Base-by-base conservation (phyloP, 2,329 filamentous ascomycete species). In the Penicillium sp. region DNA sequence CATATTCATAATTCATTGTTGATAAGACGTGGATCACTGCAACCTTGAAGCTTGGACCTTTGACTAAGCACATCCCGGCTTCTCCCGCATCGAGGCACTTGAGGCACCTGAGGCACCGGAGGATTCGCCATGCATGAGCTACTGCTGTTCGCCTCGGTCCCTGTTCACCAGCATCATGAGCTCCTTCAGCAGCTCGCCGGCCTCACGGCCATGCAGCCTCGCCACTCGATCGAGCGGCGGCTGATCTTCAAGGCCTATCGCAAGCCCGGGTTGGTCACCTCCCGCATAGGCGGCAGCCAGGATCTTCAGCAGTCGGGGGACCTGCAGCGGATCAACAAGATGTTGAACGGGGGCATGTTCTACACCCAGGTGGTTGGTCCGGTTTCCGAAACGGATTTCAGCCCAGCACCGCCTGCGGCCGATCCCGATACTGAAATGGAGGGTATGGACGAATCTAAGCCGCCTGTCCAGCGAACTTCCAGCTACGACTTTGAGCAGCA, bases 151-250 rank as follows among this genome's bases (percentile, higher is more conserved):
- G 81, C 79, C 59, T 78, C 81, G 61, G 75, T 85, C 48, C 75
- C 81, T 8, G 65, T 69, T 29, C 67, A 75, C 33, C 79, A 81
- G 60, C 80, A 83, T 71, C 72, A 79, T 62, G 81, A 81, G 66
- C 74, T 83, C 15, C 71, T 84, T 46, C 78, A 81, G 61, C 80
- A 85, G 59, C 73, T 86, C 41, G 77, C 81, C 33, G 82, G 82
- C 45, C 68, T 83, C 47, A 78, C 81, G 43, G 80, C 78, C 58
- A 81, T 81, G 75, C 81, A 83, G 62, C 82, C 82, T 33, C 73
- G 74, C 58, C 71, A 72, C 49, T 66, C 76, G 44, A 63, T 77
- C 43, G 78, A 83, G 64, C 77, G 81, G 50, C 76, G 78, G 63
- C 67, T 83, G 56, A 66, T 84, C 59, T 84, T 81, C 74, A 79